Base-by-base conservation (phyloP, 768 basidiomycete genomes). In the Kwoniella sp. region DNA sequence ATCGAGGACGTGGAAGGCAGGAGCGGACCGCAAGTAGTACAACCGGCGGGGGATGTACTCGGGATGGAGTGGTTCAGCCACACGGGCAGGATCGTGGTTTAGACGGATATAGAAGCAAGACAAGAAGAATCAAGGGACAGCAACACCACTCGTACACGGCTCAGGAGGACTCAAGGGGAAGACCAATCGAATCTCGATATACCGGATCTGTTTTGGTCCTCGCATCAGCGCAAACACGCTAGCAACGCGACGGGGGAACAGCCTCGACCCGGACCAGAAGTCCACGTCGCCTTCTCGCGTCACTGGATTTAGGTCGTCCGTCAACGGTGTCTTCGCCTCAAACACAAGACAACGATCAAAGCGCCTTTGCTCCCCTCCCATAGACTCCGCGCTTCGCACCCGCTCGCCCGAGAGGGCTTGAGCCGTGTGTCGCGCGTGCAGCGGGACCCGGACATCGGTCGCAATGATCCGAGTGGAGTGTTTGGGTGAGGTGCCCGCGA, bases 401-500 rank as follows among this genome's bases (percentile, higher is more conserved):
- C 66, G 66, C 66, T 68, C 66, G 57, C 63, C 60, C 52, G 46
- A 3, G 52, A 44, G 58, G 63, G 66, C 50, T 68, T 58, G 66
- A 68, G 66, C 66, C 66, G 66, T 57, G 44, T 26, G 14, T 33
- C 8, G 31, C 27, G 46, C 33, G 50, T 50, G 48, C 33, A 57
- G 56, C 40, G 56, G 50, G 48, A 45, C n/a, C n/a, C n/a, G n/a
- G n/a, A n/a, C n/a, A n/a, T n/a, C n/a, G n/a, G n/a, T n/a, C n/a
- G n/a, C n/a, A n/a, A n/a, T n/a, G n/a, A n/a, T n/a, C n/a, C n/a
- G n/a, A n/a, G n/a, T n/a, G n/a, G n/a, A n/a, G n/a, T n/a, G n/a
- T n/a, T n/a, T n/a, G n/a, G n/a, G n/a, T n/a, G n/a, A n/a, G n/a
- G n/a, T n/a, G n/a, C n/a, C n/a, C n/a, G n/a, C 36, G 5, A n/a